Evolutionary conservation across 2,329 filamentous ascomycete genomes (phyloP), one percentile per base, ranked within the genome.

Genomic region (Aspergillus thermomutatus): DNA sequence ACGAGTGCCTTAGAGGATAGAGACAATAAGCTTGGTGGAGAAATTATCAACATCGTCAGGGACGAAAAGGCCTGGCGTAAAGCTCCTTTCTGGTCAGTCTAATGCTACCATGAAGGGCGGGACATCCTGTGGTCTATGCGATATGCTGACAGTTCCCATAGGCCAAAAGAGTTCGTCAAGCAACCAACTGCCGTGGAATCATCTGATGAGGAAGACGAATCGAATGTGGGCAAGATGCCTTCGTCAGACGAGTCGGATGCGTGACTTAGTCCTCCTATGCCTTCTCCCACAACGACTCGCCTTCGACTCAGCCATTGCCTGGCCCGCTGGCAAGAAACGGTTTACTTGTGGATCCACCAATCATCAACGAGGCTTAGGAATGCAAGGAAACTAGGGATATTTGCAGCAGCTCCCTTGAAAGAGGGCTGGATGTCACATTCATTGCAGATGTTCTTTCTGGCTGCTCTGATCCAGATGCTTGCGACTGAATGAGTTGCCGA

Each of bases 11-110:
- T 87, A 40, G 85, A 86, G 27, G 85, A 83, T 25, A 78, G 87
- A 52, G 87, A 88, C 47, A 91, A 91, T 66, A 92, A 91, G 72
- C 83, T 96, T 11, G 82, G 84, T 52, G 94, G 93, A 14, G 91
- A 96, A 74, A 97, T 99, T 66, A 82, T 96, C 64, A 97, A 97
- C 69, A 86, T 97, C 37, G 92, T 97, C 40, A 82, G 91, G 40
- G 91, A 97, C 68, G 92, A 97, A 78, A 95, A 91, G 76, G 81
- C 82, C 46, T 99, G 94, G 94, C 85, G 92, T 68, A 96, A 96
- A 77, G 87, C 89, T 78, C 68, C 80, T 9, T 99, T 93, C 72
- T 97, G 94, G 94, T 93, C 68, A 53, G 79, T 53, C 49, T 23
- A 37, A 11, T 21, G 17, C 3, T 21, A 14, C 37, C 8, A 14